These are phyloP conservation scores for Fragaria ananassa DNA, from an alignment of 306 rosid species.

Conservation along the genomic window DNA sequence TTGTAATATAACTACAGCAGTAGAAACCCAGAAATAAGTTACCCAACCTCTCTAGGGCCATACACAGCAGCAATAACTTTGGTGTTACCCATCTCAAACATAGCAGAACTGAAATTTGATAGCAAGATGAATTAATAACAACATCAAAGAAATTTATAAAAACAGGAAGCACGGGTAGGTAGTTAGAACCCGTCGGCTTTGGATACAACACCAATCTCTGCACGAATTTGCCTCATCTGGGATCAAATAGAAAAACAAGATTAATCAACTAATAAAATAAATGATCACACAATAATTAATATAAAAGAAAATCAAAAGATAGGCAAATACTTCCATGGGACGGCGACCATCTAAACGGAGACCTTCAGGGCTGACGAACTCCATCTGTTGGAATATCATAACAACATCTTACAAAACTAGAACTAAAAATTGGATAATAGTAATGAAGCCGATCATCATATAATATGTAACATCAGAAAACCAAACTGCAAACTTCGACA, in stretches of 20 bases:
- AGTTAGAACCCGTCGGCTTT: conserved; percentile 72
- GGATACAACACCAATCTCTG: conserved; percentile 79
- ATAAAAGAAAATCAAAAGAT: not conserved
- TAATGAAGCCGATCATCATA: not conserved
- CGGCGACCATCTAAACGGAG: conserved; percentile 92
- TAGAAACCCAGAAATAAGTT: not conserved
- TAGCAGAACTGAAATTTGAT: conserved; percentile 54
- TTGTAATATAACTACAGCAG: not conserved
- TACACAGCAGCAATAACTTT: conserved; percentile 90
- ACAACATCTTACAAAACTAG: not conserved
- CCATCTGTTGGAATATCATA: conserved; percentile 42
- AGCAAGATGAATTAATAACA: not conserved
- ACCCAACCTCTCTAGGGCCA: conserved; percentile 79
- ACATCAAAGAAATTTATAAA: not conserved
- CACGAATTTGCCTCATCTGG: conserved; percentile 90
- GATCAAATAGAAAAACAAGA: not conserved
- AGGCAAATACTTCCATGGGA: conserved; percentile 39
- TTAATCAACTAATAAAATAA: not conserved
- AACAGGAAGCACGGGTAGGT: conserved; percentile 7
- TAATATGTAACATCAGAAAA: not conserved
- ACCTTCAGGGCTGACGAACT: conserved; percentile 87
- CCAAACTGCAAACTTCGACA: not conserved
- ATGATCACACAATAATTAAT: not conserved
- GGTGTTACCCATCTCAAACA: conserved; percentile 93
- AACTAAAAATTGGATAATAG: not conserved